Base-by-base conservation (phyloP, 2,329 filamentous ascomycete genomes). In the Penicillium sp. region DNA sequence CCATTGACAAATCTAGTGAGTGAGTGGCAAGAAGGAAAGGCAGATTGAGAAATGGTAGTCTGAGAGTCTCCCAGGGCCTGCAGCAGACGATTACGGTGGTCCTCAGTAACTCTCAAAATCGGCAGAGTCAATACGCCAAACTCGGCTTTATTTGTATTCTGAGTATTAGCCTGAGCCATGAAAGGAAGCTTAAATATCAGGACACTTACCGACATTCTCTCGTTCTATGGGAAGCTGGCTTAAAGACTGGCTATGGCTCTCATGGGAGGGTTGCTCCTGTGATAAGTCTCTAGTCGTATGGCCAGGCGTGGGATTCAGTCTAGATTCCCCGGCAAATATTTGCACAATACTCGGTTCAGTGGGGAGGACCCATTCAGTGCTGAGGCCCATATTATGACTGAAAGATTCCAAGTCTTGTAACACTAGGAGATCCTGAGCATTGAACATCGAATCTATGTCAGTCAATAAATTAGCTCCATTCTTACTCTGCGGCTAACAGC, bases 1-100 rank as follows among this genome's bases (percentile, higher is more conserved):
- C 85, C 85, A 58, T 87, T 84, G 32, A 89, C 71, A 58, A 88
- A 89, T 29, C 87, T 75, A 3, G 83, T 84, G 14, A 89, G 68
- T 0, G 87, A 86, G 59, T 88, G 80, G 2, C 85, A 79, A 4
- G 86, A 88, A 1, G 87, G 87, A 41, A 88, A 82, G 5, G 82
- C 77, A 59, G 88, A 88, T 14, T 53, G 29, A 16, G 41, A n/a
- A 18, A 46, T 24, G 4, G 40, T n/a, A 3, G 24, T 14, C 16
- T 49, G 22, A 16, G 34, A 43, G n/a, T 42, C 14, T 4, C 32
- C 40, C 11, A 57, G 41, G 10, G 45, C 38, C 4, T 11, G 44
- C 22, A 57, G 48, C 34, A 57, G 48, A 5, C 44, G 47, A 40
- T 27, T 45, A 34, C 55, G 39, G 44, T 53, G 45, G 41, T 55